phyloP scores from a whole-genome alignment of 1,139 yeast species.

The Sporopachydermia cereana region DNA sequence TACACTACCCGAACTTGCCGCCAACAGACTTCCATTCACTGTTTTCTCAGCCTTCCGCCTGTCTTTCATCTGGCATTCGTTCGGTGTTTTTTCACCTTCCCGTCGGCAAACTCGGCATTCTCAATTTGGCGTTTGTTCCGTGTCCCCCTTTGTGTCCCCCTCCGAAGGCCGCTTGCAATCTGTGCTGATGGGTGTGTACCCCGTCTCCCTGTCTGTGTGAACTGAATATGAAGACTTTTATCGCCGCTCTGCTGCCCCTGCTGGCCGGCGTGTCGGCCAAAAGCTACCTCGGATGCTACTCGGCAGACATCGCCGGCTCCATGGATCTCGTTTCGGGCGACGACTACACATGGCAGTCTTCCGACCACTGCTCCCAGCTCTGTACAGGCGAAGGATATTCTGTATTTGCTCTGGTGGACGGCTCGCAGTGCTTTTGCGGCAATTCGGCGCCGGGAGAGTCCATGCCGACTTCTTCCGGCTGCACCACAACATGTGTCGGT shows the following conservation, averaged over 20 bases:
- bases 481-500: conserved; percentile 41
- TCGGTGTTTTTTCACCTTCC: too few species aligned
- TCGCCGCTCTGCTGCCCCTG: not conserved
- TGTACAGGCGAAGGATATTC: conserved; percentile 21
- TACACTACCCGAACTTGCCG: too few species aligned
- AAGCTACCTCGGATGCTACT: not conserved
- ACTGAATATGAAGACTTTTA: not conserved
- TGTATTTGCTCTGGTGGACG: conserved; percentile 49
- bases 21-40: too few species aligned
- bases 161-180: too few species aligned
- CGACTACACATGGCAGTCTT: conserved; percentile 6
- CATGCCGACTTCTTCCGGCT: conserved; percentile 21
- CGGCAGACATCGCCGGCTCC: conserved; percentile 6
- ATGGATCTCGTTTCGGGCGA: conserved; percentile 15
- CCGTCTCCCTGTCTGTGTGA: too few species aligned
- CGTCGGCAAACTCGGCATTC: too few species aligned
- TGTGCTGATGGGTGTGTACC: too few species aligned
- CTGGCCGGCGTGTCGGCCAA: not conserved
- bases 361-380: not conserved
- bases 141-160: too few species aligned
- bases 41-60: too few species aligned
- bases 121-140: too few species aligned
- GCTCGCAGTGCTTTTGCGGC: conserved; percentile 59
- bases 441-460: conserved; percentile 33
- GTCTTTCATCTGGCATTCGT: too few species aligned